These are phyloP conservation scores for Neofusicoccum parvum DNA, from an alignment of 2,329 filamentous ascomycete genomes.

Conservation along the genomic window DNA sequence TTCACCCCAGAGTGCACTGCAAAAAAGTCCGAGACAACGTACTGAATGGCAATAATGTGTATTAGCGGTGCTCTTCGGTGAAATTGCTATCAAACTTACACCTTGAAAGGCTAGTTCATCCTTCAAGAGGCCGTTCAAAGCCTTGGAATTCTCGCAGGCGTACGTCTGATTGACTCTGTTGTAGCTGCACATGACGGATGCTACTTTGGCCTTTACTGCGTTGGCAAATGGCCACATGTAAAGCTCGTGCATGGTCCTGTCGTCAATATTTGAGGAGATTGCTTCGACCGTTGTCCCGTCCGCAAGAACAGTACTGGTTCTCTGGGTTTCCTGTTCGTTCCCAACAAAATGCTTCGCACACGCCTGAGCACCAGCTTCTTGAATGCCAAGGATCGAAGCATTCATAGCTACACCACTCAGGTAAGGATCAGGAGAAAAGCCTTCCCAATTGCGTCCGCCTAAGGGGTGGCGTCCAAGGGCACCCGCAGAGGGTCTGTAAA, in stretches of 20 bases:
- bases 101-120: too few relatives aligned
- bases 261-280: conserved; percentile 63
- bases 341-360: conserved; percentile 54
- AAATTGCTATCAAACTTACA: too few relatives aligned
- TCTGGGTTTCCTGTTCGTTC: conserved; percentile 68
- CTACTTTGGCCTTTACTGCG: conserved; percentile 67
- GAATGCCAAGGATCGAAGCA: conserved; percentile 48
- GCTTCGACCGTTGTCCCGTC: conserved; percentile 51
- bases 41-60: too few relatives aligned
- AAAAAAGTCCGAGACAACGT: too few relatives aligned
- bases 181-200: conserved; percentile 52
- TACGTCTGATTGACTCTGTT: conserved; percentile 41
- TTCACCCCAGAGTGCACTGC: too few relatives aligned
- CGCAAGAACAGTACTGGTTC: conserved; percentile 40
- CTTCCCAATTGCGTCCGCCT: conserved; percentile 52
- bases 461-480: conserved; percentile 46
- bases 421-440: conserved; percentile 53
- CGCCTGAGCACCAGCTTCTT: conserved; percentile 46
- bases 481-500: conserved; percentile 40
- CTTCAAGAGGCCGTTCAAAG: conserved; percentile 40
- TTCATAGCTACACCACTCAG: conserved; percentile 46
- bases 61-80: too few relatives aligned
- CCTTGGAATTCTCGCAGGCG: conserved; percentile 48
- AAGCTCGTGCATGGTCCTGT: conserved; percentile 73
- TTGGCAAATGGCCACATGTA: conserved; percentile 80